Evolutionary conservation across 768 basidiomycete genomes (phyloP), one percentile per base, ranked within the genome.

Genomic region (Collybiopsis luxurians): DNA sequence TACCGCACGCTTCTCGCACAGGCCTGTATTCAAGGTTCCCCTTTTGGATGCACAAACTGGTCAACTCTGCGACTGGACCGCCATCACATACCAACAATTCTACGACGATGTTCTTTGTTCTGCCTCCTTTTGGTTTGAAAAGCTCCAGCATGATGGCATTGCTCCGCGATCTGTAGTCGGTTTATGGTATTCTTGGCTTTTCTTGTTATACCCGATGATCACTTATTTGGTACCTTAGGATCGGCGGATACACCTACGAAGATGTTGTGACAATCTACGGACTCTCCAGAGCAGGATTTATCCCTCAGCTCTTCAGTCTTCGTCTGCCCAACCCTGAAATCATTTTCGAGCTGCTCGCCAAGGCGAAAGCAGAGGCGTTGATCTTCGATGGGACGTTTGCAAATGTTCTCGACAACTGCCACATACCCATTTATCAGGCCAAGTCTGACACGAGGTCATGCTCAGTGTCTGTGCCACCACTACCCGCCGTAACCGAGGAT

Each of bases 221-320:
- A 52, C 59, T 64, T 38, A 59, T 52, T 56, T 58, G 19, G 64
- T 59, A 28, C 52, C 56, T 4, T 52, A 88, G 87, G 86, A 69
- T 88, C 12, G 75, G 79, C 21, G 86, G 86, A 10, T 80, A 80
- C 68, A 75, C 80, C 26, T 88, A 88, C 65, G 68, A 71, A 30
- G 86, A 88, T 62, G 79, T 82, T 31, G 70, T 86, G 28, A 78
- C 84, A 55, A 81, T 88, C 58, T 87, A 86, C 61, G 81, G 81
- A 48, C 69, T 88, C 56, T 79, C 83, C 3, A 73, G 84, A 60
- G 84, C 84, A n/a, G 85, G 86, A 2, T 88, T 82, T 65, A 68
- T 86, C 58, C 87, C 86, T 0, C 87, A 87, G 58, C 70, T 87
- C 28, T 85, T 88, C 67, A 83, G 80, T 61, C 71, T 83, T 55